These are phyloP conservation scores for Fraxinus angustifolia DNA, from an alignment of 305 asterid genomes.

Conservation along the genomic window DNA sequence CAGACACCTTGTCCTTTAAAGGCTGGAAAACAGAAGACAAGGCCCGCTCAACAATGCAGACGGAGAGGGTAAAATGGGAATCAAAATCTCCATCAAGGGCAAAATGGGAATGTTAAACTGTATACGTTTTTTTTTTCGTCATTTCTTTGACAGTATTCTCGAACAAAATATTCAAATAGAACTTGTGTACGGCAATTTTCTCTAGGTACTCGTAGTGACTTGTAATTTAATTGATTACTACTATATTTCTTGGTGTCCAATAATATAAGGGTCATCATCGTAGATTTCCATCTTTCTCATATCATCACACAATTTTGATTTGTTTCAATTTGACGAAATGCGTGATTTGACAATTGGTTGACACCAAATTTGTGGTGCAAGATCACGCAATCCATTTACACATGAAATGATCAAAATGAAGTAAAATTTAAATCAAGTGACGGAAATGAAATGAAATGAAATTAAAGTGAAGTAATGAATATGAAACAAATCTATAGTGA, in stretches of 20 bases:
- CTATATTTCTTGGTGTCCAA: not conserved
- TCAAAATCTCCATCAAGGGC: slow-evolving; percentile 18
- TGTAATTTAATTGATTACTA: not conserved
- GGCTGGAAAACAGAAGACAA: slow-evolving; percentile 75
- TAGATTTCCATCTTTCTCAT: not conserved
- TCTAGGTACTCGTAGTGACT: not conserved
- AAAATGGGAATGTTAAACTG: slow-evolving; percentile 21
- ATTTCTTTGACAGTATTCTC: not conserved
- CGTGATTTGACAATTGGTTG: not conserved
- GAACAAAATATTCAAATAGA: not conserved
- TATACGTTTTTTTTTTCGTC: not conserved
- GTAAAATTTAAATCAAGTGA: not conserved
- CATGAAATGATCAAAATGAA: not conserved
- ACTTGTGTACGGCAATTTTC: not conserved
- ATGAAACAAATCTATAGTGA: not conserved
- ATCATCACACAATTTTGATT: not conserved
- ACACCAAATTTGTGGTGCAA: not conserved
- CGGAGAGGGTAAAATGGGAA: slow-evolving; percentile 58
- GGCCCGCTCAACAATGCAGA: slow-evolving; percentile 77
- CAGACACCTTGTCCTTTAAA: slow-evolving; percentile 82
- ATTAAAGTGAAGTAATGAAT: not conserved
- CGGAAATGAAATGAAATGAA: not conserved
- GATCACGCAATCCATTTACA: not conserved
- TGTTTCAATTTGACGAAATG: not conserved
- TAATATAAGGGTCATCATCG: not conserved